Conservation (phyloP, 176 grass and related monocot species). For the Lolium multiflorum region DNA sequence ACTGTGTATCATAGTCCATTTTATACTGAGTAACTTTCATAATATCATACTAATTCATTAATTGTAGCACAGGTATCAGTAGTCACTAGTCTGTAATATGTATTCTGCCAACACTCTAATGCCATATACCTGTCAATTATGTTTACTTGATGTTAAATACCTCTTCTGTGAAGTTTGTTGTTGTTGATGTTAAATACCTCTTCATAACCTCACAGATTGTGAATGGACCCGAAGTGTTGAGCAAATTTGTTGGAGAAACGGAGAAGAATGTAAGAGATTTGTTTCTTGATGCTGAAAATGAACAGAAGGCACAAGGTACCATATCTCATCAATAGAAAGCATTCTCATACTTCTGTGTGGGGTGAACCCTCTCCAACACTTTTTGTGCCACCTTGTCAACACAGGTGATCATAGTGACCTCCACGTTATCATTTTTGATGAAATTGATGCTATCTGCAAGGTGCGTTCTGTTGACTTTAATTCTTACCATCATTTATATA, state of each 20-base stretch:
- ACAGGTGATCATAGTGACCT: constrained; percentile 96
- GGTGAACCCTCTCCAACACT: constrained; percentile 2
- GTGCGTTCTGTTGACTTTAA: constrained; percentile 35
- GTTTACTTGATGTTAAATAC: constrained; percentile 18
- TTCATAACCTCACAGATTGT: constrained; percentile 52
- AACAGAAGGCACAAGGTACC: constrained; percentile 69
- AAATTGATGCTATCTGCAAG: constrained; percentile 96
- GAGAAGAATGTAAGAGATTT: constrained; percentile 99
- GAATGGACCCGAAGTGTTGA: constrained; percentile 94
- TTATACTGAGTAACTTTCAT: not conserved
- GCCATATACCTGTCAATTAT: not conserved
- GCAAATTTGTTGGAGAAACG: constrained; percentile 98
- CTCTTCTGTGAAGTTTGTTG: not conserved
- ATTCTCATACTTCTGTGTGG: constrained; percentile 34
- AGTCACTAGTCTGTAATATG: not conserved
- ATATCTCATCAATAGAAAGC: constrained; percentile 30
- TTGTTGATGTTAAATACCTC: constrained; percentile 15
- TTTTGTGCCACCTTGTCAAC: constrained; percentile 26
- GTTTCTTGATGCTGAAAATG: constrained; percentile 95
- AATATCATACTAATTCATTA: constrained; percentile 10
- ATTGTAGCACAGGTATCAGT: not conserved
- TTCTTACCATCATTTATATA: not conserved
- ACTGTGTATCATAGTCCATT: constrained; percentile 9
- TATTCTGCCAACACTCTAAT: constrained; percentile 1
- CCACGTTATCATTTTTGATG: constrained; percentile 98